Percentiles rank a stretch among this genome's conserved stretches.
phyloP scores from a whole-genome alignment of 1,284 basidiomycete species.

The Sparassis latifolia region DNA sequence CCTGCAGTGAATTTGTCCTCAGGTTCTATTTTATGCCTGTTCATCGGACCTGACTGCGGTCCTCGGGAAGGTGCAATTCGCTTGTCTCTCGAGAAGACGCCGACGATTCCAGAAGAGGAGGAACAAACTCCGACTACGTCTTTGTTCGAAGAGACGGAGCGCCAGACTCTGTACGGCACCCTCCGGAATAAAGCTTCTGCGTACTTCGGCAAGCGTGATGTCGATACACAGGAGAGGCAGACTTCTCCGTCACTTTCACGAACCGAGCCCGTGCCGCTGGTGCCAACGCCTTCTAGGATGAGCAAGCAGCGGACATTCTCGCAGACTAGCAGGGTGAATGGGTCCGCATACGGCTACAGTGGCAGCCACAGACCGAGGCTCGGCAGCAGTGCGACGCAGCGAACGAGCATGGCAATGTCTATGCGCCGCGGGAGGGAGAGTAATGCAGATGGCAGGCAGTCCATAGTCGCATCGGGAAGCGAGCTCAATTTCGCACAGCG shows the following conservation, averaged over 20 bases:
- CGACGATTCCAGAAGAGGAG: constrained; percentile 52
- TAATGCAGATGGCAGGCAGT: constrained; percentile 30
- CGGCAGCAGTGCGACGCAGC: constrained; percentile 31
- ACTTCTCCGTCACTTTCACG: constrained; percentile 23
- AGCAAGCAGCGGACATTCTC: constrained; percentile 37
- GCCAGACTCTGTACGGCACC: constrained; percentile 20
- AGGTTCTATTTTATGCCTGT: constrained; percentile 83
- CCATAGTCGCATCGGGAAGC: constrained; percentile 31
- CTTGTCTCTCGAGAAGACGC: constrained; percentile 66
- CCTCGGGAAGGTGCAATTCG: constrained; percentile 80
- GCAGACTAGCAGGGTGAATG: constrained; percentile 52
- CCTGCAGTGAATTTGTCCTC: constrained; percentile 6
- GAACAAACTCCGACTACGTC: constrained; percentile 37
- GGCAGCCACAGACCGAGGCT: constrained; percentile 48
- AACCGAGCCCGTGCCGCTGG: constrained; percentile 41
- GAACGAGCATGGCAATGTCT: constrained; percentile 42
- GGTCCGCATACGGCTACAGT: constrained; percentile 76
- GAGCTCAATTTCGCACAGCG: constrained; percentile 85
- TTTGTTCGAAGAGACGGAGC: constrained; percentile 35
- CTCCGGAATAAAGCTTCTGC: constrained; percentile 33
- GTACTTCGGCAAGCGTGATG: constrained; percentile 44
- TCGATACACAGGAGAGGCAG: constrained; percentile 28
- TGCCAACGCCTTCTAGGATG: constrained; percentile 33
- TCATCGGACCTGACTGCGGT: constrained; percentile 88
- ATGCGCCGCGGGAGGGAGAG: constrained; percentile 43